Conservation (phyloP, 108 stramenopile species). For the Nitzschia sp. region DNA sequence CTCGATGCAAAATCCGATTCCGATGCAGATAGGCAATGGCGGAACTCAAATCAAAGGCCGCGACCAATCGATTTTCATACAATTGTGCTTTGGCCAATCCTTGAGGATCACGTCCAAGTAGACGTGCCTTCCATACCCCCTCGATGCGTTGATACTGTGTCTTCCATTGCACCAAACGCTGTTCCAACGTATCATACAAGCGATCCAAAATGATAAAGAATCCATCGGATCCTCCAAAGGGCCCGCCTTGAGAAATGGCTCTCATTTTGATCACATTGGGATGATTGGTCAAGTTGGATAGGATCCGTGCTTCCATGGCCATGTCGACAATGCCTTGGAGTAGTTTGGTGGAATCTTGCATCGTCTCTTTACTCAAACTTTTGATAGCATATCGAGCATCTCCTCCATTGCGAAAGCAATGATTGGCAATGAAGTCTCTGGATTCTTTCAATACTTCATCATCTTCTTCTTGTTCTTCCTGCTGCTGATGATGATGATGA, state of each 20-base stretch:
- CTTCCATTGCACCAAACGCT: slow-evolving; percentile 43
- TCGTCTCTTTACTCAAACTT: not conserved
- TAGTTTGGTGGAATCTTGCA: not conserved
- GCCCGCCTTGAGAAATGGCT: slow-evolving; percentile 5
- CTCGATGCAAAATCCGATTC: slow-evolving; percentile 22
- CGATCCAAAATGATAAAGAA: slow-evolving; percentile 76
- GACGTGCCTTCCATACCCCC: slow-evolving; percentile 37
- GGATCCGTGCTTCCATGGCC: slow-evolving; percentile 28
- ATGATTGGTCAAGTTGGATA: slow-evolving; percentile 18
- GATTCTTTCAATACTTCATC: slow-evolving; percentile 5
- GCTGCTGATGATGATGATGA: too few species aligned
- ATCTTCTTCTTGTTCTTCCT: too few species aligned
- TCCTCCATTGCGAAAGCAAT: slow-evolving; percentile 6
- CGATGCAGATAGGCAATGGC: slow-evolving; percentile 13
- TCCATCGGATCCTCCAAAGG: slow-evolving; percentile 5
- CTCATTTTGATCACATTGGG: slow-evolving; percentile 32
- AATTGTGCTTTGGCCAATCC: slow-evolving; percentile 33
- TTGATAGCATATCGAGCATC: slow-evolving; percentile 38
- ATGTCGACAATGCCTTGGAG: slow-evolving; percentile 8
- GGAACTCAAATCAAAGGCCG: slow-evolving; percentile 22
- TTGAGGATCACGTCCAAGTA: slow-evolving; percentile 22
- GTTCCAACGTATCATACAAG: slow-evolving; percentile 46
- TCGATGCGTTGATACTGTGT: slow-evolving; percentile 4
- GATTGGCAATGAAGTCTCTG: slow-evolving; percentile 5
- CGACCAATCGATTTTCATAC: slow-evolving; percentile 31